phyloP scores from a whole-genome alignment of 1,284 basidiomycete genomes.

The Leccinum subrobustum region DNA sequence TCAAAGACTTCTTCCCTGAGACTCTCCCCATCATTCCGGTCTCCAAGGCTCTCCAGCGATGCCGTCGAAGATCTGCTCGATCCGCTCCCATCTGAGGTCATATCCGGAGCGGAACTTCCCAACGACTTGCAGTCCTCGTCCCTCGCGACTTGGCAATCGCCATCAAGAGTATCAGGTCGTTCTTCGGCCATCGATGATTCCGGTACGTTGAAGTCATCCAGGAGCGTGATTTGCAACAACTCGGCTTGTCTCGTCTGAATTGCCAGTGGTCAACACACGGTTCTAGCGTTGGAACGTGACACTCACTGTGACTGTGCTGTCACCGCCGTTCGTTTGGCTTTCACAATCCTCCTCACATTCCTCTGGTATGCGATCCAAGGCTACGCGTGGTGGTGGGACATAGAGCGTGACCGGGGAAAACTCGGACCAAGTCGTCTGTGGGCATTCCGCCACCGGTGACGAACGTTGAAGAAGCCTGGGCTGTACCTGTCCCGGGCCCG shows the following conservation, averaged over 20 bases:
- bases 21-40: conserved; percentile 22
- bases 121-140: conserved; percentile 26
- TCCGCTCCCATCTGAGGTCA: conserved; percentile 26
- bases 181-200: background rate
- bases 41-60: conserved; percentile 28
- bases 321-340: conserved; percentile 19
- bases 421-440: conserved; percentile 34
- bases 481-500: background rate
- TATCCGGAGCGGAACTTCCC: conserved; percentile 27
- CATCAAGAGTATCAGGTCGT: background rate
- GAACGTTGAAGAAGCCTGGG: background rate
- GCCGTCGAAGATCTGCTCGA: conserved; percentile 25
- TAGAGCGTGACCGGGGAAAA: conserved; percentile 25
- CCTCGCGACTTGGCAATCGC: background rate
- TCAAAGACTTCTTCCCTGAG: conserved; percentile 39
- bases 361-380: conserved; percentile 30
- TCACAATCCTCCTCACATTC: conserved; percentile 29
- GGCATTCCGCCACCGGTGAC: background rate
- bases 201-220: background rate
- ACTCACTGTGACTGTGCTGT: conserved; percentile 12
- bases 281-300: no score
- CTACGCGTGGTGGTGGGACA: conserved; percentile 19
- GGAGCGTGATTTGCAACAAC: background rate
- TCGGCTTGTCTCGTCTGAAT: background rate
- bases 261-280: no score